Evolutionary conservation across 768 basidiomycete genomes (phyloP), one percentile per base, ranked within the genome.

Genomic region (Dioszegia aurantiaca): DNA sequence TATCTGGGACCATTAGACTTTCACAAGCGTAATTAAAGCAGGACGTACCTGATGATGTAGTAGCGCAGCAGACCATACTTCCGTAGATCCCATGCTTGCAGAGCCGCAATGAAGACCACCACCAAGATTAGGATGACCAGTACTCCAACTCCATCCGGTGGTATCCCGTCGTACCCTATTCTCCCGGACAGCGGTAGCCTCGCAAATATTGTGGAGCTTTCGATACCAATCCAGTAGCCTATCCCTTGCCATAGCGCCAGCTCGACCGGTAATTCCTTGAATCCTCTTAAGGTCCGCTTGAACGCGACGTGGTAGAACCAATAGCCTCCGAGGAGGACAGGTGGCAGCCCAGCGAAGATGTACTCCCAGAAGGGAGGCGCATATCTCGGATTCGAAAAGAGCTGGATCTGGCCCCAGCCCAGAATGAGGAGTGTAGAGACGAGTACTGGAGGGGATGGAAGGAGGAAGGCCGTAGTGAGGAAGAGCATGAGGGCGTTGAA

Each of bases 221-320:
- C 71, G 9, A 73, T 47, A 4, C 71, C 71, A 17, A 73, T 60
- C 71, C 71, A 73, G 45, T 43, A 68, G 33, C 71, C 71, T 19
- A 52, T 8, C 3, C 71, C 71, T 56, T 70, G 68, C 71, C 71
- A 73, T 2, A 70, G 19, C 3, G 56, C 65, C 26, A 51, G 12
- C 45, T 73, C 71, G 16, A 70, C 31, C 3, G 71, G 67, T 39
- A 70, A 39, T 17, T 70, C 31, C 8, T 5, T 60, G 31, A 70
- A 73, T 0, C 58, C 66, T 11, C 14, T 12, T 11, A 73, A 14
- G 0, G 66, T 67, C 16, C 56, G 28, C 24, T 62, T 48, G 58
- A 73, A 70, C 9, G 68, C 27, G 4, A 73, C 52, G 33, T 58
- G 56, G 40, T 61, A 73, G 14, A 61, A 37, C 71, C 71, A 73